A percentile compares a stretch with the other conserved stretches of the same genome.
phyloP scores from a whole-genome alignment of 192 early-diverging fungal species.

The Gamsiella multidivaricata region DNA sequence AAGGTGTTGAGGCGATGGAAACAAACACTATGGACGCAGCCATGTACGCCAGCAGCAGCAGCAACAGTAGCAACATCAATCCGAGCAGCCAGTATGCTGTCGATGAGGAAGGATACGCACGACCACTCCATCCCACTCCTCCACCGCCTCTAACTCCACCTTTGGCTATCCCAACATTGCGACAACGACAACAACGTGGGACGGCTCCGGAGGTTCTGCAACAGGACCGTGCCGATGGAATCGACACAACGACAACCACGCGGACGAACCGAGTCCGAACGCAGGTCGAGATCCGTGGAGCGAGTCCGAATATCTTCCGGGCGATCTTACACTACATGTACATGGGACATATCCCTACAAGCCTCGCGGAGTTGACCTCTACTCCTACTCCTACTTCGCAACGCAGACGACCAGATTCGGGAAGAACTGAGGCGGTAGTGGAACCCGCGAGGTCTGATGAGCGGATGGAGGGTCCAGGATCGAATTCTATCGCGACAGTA shows the following conservation, averaged over 20 bases:
- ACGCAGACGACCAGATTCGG: too few species aligned
- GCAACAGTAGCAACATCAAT: not conserved
- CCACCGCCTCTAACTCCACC: not conserved
- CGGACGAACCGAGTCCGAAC: not conserved
- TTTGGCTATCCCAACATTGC: not conserved
- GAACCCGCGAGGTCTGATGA: too few species aligned
- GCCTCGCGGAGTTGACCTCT: not conserved
- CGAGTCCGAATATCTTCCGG: conserved; percentile 14
- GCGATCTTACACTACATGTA: conserved; percentile 49
- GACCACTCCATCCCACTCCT: conserved; percentile 8
- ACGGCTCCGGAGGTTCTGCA: too few species aligned
- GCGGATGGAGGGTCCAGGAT: too few species aligned
- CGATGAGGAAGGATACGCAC: conserved; percentile 44
- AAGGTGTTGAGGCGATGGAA: too few species aligned
- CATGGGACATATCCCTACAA: conserved; percentile 34
- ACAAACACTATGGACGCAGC: too few species aligned
- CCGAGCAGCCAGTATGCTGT: not conserved
- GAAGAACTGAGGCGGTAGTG: too few species aligned
- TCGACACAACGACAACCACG: not conserved
- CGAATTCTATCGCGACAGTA: too few species aligned
- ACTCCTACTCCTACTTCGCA: too few species aligned
- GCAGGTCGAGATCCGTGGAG: conserved; percentile 10
- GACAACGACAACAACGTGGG: conserved; percentile 13
- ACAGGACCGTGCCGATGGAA: not conserved
- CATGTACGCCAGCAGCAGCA: not conserved